Evolutionary conservation across 306 rosid genomes (phyloP), one percentile per base, ranked within the genome.

Genomic region (Vigna nakashimae): DNA sequence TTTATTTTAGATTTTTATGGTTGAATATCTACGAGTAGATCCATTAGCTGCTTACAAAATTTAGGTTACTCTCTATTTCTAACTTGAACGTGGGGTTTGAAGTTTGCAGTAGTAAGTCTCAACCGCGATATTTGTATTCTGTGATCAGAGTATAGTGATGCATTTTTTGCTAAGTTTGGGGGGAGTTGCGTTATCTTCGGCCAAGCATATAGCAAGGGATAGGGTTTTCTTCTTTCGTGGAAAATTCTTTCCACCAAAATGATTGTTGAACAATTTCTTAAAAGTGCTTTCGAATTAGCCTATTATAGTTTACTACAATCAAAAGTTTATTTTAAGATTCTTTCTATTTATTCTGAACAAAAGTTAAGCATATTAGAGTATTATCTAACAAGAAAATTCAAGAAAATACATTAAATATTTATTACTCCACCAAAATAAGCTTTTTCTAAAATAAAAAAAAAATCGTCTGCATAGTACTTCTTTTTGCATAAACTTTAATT

Each of bases 51-150:
- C 67, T 18, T 7, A 48, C 63, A 55, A 66, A 42, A 40, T 42
- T 40, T 53, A 66, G 81, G 36, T 18, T 42, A 65, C 15, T 16
- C 24, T 48, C 67, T 72, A 69, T 78, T 78, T 79, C 45, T 68
- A 65, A 78, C 81, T 13, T 45, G 9, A 58, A 42, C 7, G 5
- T 64, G 50, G 24, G 51, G 24, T 15, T 68, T 72, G 45, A 40
- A 20, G 8, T 53, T 55, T 40, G 17, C n/a, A 60, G 48, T 38
- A 12, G 49, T 46, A 15, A 73, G 64, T 65, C 69, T 56, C 63
- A 5, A 65, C 50, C 52, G 28, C 55, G 15, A 45, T 43, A 43
- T 16, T 74, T 16, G 57, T 56, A 59, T 56, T 43, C 51, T 55
- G 43, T 53, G 24, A 49, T 52, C 60, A 71, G 51, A 20, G 64